Evolutionary conservation across 768 basidiomycete species (phyloP), one percentile per base, ranked within the genome.

Genomic region (Wakefieldia striispora): DNA sequence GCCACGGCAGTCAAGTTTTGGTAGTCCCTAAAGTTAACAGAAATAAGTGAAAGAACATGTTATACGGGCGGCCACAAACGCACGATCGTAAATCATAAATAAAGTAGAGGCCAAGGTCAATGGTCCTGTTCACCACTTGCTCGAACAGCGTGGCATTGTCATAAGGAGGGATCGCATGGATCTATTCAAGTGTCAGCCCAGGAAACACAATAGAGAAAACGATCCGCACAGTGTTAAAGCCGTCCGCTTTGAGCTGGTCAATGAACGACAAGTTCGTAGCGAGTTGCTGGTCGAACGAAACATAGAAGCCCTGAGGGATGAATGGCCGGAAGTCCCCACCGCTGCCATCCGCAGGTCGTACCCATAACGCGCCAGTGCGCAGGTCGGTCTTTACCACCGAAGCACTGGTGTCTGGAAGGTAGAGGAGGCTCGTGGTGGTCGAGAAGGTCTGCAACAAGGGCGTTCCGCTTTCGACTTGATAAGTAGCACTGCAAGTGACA

Each of bases 51-150:
- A 8, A 19, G 10, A 2, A 23, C 12, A 33, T 6, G 6, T 21
- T 6, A 14, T 38, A 13, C 26, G 31, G 3, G 31, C 24, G 44
- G n/a, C 10, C 2, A 16, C 24, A 20, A 7, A 45, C 70, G 42
- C 24, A 80, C 79, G 64, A 67, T 58, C 88, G 77, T 86, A 92
- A 86, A 59, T 91, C 88, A 56, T 87, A 91, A 75, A 91, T 82
- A 26, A 91, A 65, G 58, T 84, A 91, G 3, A 82, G 53, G 26
- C 63, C 63, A 4, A 59, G 49, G 14, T 56, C 56, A 10, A 38
- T 4, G 4, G 64, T 45, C 24, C 4, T 55, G n/a, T 59, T 36
- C 16, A 69, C 36, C 3, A 60, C 46, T 42, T 67, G 46, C 24
- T 58, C 19, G 24, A 62, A 56, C 9, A 23, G 67, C 0, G 82